Conservation (phyloP, 352 stramenopile species). For the Globisporangium barbulae region DNA sequence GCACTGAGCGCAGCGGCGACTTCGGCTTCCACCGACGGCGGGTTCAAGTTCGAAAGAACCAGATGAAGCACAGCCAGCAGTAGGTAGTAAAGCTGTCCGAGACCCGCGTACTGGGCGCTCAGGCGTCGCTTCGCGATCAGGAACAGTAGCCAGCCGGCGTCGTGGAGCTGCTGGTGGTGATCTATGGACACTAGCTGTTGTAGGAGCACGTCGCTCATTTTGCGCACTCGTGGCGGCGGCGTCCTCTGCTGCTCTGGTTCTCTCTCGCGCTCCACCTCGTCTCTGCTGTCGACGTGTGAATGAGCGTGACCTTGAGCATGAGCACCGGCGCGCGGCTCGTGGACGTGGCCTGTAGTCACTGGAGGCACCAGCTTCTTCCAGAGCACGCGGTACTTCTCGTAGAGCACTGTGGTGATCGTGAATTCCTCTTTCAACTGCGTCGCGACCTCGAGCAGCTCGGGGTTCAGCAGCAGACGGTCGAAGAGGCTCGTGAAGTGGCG, state of each 20-base stretch:
- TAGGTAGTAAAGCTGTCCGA: slow-evolving; percentile 75
- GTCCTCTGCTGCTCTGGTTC: slow-evolving; percentile 13
- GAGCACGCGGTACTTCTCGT: slow-evolving; percentile 72
- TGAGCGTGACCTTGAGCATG: slow-evolving; percentile 19
- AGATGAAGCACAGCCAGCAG: slow-evolving; percentile 73
- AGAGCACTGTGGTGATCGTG: slow-evolving; percentile 65
- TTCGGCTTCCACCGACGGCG: slow-evolving; percentile 67
- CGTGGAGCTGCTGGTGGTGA: slow-evolving; percentile 41
- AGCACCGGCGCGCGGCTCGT: slow-evolving; percentile 11
- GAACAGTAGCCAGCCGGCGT: slow-evolving; percentile 77
- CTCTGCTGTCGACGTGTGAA: slow-evolving; percentile 13
- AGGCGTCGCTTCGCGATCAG: slow-evolving; percentile 52
- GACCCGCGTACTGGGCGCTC: slow-evolving; percentile 39
- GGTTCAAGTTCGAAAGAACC: slow-evolving; percentile 36
- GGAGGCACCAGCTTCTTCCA: slow-evolving; percentile 40
- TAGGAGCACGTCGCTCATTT: slow-evolving; percentile 17
- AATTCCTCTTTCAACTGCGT: slow-evolving; percentile 82
- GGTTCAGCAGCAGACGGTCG: slow-evolving; percentile 70
- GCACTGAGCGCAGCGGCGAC: slow-evolving; percentile 75
- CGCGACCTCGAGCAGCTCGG: slow-evolving; percentile 62
- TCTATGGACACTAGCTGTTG: slow-evolving; percentile 7
- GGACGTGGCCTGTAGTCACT: neutral
- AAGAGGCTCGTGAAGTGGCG: slow-evolving; percentile 76
- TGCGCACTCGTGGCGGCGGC: slow-evolving; percentile 7
- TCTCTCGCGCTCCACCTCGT: slow-evolving; percentile 12